Evolutionary conservation across 495 filamentous ascomycete species (phyloP), one percentile per base, ranked within the genome.

Genomic region (Aspergillus leporis): DNA sequence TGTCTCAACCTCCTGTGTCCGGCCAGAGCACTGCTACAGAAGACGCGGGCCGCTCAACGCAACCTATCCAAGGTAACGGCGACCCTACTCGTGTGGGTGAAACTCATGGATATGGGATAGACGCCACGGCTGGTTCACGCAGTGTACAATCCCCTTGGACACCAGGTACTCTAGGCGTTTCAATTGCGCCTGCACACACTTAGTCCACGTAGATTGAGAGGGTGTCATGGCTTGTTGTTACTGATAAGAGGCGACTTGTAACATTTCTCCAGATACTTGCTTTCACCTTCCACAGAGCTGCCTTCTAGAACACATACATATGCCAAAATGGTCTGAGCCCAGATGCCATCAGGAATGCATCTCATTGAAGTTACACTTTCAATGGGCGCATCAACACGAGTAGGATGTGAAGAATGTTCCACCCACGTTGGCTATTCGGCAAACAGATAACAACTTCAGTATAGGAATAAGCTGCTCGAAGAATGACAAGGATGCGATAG

Each of bases 61-160:
- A 69, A 25, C 25, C 62, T 47, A 68, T 65, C 16, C 59, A 61
- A 32, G 58, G 53, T 19, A 58, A 25, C 32, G 58, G 56, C 59
- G 31, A 76, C 74, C 49, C 78, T 74, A 63, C 75, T 70, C 53
- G 73, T 78, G 23, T 78, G 78, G 61, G 78, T 76, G 41, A 79
- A 81, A 55, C 48, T 16, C 56, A 59, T 51, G 56, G 58, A 47
- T 69, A 58, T 58, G 63, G 62, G 31, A 51, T 48, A 32, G 46
- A 53, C 21, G 51, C 56, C 34, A 53, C 63, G 10, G 56, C 71
- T n/a, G 67, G 65, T 32, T 60, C 66, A 12, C 67, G 70, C 38
- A 65, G 60, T 12, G 68, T 74, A 36, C 70, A 75, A n/a, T 64
- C 66, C 49, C 58, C 67, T 12, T 77, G 73, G 73, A 61, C 69